Conservation (phyloP, 805 yeast genomes). For the Cyberlindnera suaveolens region DNA sequence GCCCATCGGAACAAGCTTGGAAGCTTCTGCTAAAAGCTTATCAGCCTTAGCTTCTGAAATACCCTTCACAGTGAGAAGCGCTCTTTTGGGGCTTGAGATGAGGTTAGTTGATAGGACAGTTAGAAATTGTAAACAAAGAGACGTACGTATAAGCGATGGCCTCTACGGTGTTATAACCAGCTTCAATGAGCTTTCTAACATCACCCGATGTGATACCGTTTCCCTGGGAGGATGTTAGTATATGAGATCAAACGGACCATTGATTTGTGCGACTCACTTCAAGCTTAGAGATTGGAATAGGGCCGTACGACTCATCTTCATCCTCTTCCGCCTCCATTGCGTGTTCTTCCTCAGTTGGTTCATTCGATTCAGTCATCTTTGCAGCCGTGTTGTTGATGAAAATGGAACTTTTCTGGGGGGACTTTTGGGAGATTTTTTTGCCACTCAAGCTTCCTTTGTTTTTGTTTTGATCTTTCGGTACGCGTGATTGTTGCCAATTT, state of each 20-base stretch:
- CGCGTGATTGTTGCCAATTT: background rate
- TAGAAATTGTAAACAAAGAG: background rate
- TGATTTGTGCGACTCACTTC: slow-evolving; percentile 24
- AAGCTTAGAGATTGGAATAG: slow-evolving; percentile 45
- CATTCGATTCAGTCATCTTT: background rate
- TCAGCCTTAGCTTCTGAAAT: slow-evolving; percentile 96
- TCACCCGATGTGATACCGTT: slow-evolving; percentile 83
- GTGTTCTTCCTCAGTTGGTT: slow-evolving; percentile 8
- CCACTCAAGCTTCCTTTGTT: slow-evolving; percentile 1
- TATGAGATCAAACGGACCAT: background rate
- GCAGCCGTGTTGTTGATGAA: slow-evolving; percentile 2
- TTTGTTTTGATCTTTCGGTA: slow-evolving; percentile 3
- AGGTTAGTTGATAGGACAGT: slow-evolving; percentile 4
- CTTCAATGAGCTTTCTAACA: slow-evolving; percentile 70
- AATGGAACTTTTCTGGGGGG: slow-evolving; percentile 6
- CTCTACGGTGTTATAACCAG: slow-evolving; percentile 86
- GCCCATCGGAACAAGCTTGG: slow-evolving; percentile 88
- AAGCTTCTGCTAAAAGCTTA: slow-evolving; percentile 72
- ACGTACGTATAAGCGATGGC: slow-evolving; percentile 77
- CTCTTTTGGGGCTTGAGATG: slow-evolving; percentile 55
- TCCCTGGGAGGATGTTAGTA: slow-evolving; percentile 35
- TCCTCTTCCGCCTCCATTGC: slow-evolving; percentile 28
- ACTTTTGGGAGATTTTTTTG: background rate
- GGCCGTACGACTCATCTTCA: slow-evolving; percentile 52
- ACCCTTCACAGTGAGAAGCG: slow-evolving; percentile 74